These are phyloP conservation scores for Trametes cubensis DNA, from an alignment of 768 basidiomycete genomes.

Conservation along the genomic window DNA sequence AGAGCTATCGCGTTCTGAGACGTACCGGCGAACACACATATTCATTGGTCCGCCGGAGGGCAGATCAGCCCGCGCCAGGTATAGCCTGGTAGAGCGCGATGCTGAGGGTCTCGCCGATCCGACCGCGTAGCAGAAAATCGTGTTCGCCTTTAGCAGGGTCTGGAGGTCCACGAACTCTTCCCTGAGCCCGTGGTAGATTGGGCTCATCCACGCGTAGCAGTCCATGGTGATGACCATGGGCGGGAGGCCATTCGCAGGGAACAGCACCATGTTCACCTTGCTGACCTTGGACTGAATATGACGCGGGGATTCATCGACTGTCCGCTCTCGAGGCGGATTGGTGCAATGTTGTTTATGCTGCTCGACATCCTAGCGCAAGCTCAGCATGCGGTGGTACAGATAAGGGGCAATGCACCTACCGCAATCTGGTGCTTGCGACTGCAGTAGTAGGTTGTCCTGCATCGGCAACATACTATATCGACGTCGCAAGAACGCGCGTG, in stretches of 20 bases:
- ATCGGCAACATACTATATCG: neutral
- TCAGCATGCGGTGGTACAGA: neutral
- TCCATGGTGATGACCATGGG: neutral
- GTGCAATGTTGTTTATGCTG: neutral
- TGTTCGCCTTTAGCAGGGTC: neutral
- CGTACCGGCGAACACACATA: slow-evolving; percentile 9
- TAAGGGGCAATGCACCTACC: neutral
- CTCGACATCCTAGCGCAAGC: neutral
- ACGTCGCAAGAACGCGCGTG: neutral
- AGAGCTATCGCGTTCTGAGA: neutral
- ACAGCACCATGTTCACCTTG: slow-evolving; percentile 6
- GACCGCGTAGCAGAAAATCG: neutral
- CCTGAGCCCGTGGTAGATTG: slow-evolving; percentile 6
- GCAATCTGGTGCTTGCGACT: slow-evolving; percentile 3
- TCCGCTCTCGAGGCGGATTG: neutral
- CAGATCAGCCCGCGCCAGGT: neutral
- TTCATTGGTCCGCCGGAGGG: neutral
- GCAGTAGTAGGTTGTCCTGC: slow-evolving; percentile 1
- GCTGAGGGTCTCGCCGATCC: neutral
- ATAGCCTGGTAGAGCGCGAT: neutral
- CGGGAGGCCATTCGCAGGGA: slow-evolving; percentile 9
- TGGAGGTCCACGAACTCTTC: slow-evolving; percentile 8
- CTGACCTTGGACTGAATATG: neutral
- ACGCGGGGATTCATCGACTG: neutral
- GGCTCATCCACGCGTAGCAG: neutral